Evolutionary conservation across 164 flowering plant species (phyloP).

Genomic region (Magnolia officinalis): DNA sequence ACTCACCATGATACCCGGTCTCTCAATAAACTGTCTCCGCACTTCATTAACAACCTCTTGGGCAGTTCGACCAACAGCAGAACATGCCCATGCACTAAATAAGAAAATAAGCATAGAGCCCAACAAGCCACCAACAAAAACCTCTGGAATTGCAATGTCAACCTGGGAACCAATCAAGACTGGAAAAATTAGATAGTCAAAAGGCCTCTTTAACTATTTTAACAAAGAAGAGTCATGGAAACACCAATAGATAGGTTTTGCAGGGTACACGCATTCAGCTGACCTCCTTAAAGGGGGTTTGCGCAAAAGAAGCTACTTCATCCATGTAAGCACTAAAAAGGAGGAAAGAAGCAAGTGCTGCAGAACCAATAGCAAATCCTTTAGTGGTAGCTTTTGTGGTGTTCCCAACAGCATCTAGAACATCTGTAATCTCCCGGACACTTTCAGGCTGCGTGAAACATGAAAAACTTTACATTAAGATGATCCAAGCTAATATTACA

Average conservation of each 20-base stretch:
- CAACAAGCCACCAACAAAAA: slow-evolving; percentile 89
- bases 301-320: slow-evolving; percentile 88
- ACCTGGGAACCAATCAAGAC: slow-evolving; percentile 46
- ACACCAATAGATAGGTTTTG: background rate
- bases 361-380: slow-evolving; percentile 99
- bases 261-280: background rate
- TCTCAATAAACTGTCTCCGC: slow-evolving; percentile 92
- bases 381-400: slow-evolving; percentile 99
- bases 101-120: slow-evolving; percentile 98
- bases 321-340: slow-evolving; percentile 99
- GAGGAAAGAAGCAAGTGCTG: slow-evolving; percentile 97
- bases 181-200: background rate
- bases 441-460: slow-evolving; percentile 79
- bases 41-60: slow-evolving; percentile 99
- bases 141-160: slow-evolving; percentile 98
- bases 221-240: background rate
- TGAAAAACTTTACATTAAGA: background rate
- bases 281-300: slow-evolving; percentile 71
- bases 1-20: slow-evolving; percentile 98
- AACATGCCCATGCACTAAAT: slow-evolving; percentile 99
- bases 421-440: slow-evolving; percentile 94
- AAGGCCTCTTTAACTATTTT: slow-evolving; percentile 6
- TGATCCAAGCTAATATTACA: background rate
- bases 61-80: slow-evolving; percentile 99
- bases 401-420: slow-evolving; percentile 98